These are phyloP conservation scores for Ehretia macrophylla DNA, from an alignment of 257 asterid genomes.

Conservation along the genomic window DNA sequence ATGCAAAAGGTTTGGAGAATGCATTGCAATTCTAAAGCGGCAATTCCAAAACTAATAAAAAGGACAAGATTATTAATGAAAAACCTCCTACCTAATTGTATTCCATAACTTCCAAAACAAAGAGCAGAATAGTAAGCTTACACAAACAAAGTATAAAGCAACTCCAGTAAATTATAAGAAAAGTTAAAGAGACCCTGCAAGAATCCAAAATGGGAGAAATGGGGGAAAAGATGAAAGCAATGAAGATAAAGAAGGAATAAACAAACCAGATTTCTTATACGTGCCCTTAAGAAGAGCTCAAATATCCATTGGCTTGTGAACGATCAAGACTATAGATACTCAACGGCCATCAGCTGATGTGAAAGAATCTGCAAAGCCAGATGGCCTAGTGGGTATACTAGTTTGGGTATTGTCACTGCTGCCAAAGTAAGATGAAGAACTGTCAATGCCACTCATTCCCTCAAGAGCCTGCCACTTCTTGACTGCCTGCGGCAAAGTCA, in stretches of 20 bases:
- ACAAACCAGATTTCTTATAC: constrained; percentile 2
- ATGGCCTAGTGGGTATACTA: constrained; percentile 68
- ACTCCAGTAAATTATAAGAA: too few species aligned
- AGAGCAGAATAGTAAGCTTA: too few species aligned
- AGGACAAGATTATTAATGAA: too few species aligned
- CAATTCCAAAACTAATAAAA: too few species aligned
- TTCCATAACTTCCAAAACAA: too few species aligned
- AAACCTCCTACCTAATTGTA: too few species aligned
- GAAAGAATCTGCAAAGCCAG: constrained; percentile 76
- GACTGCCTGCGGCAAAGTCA: constrained; percentile 75
- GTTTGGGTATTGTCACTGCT: constrained; percentile 68
- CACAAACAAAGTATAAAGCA: too few species aligned
- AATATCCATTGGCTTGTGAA: constrained; percentile 5
- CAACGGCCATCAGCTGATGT: constrained; percentile 69
- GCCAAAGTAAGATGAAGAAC: constrained; percentile 40
- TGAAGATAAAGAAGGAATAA: too few species aligned
- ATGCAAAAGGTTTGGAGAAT: too few species aligned
- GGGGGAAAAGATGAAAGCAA: not conserved
- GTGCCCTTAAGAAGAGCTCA: constrained; percentile 11
- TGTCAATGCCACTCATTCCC: constrained; percentile 55
- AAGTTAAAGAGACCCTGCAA: constrained; percentile 6
- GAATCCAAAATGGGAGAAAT: not conserved
- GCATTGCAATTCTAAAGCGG: too few species aligned
- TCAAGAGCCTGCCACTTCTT: constrained; percentile 90
- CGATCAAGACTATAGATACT: constrained; percentile 9